A percentile compares a stretch with the other conserved stretches of the same genome.
Evolutionary conservation across 2,329 filamentous ascomycete species (phyloP).

Genomic region (Colletotrichum cuscutae): DNA sequence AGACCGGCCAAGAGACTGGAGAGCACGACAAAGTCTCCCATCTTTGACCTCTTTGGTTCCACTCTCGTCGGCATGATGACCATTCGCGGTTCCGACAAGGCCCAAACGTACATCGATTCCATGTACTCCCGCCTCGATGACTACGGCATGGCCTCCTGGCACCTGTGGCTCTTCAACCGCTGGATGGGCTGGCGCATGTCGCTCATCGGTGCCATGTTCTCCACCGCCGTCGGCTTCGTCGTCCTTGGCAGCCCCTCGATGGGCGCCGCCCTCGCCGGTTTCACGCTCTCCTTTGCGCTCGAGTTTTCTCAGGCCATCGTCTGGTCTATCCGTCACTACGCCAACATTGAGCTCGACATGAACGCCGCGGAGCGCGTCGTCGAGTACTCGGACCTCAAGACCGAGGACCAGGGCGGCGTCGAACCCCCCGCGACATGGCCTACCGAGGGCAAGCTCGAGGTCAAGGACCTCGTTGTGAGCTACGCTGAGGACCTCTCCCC

Average conservation of each 20-base stretch:
- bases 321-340: slow-evolving; percentile 74
- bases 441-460: slow-evolving; percentile 75
- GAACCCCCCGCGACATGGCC: slow-evolving; percentile 80
- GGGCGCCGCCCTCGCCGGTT: slow-evolving; percentile 77
- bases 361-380: slow-evolving; percentile 81
- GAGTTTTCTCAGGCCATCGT: slow-evolving; percentile 73
- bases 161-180: slow-evolving; percentile 78
- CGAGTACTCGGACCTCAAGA: slow-evolving; percentile 77
- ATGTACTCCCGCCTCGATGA: slow-evolving; percentile 78
- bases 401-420: slow-evolving; percentile 71
- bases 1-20: slow-evolving; percentile 82
- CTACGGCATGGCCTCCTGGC: slow-evolving; percentile 73
- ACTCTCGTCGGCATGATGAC: slow-evolving; percentile 78
- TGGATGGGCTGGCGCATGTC: slow-evolving; percentile 82
- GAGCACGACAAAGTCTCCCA: slow-evolving; percentile 79
- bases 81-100: slow-evolving; percentile 80
- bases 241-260: slow-evolving; percentile 71
- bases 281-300: slow-evolving; percentile 78
- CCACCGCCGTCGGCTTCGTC: slow-evolving; percentile 71
- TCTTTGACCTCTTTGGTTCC: slow-evolving; percentile 83
- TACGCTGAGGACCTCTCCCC: slow-evolving; percentile 79
- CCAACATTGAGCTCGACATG: slow-evolving; percentile 81
- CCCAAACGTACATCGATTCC: slow-evolving; percentile 71
- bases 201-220: slow-evolving; percentile 75
- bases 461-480: slow-evolving; percentile 76